Base-by-base conservation (phyloP, 2,329 filamentous ascomycete species). In the Alternaria consortialis region DNA sequence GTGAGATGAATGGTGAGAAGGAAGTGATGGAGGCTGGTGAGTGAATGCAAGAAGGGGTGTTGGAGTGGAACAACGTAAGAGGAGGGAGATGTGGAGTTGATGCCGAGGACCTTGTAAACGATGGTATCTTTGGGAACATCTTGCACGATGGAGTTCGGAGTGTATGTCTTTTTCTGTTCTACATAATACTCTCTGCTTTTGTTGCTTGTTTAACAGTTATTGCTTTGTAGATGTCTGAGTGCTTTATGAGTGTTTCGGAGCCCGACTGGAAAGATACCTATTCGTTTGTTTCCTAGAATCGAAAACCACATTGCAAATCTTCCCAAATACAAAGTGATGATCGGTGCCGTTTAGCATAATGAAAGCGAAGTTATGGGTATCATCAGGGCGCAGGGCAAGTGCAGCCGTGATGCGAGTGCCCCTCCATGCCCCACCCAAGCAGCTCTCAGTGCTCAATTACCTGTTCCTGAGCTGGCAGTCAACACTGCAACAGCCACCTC, bases 341-440 rank as follows among this genome's bases (percentile, higher is more conserved):
- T 23, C 6, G 36, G 2, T 20, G 34, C 4, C 4, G 12, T 36
- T 13, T 11, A 42, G 20, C 20, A 42, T 20, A 13, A 6, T 15
- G 11, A 8, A 42, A 42, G 13, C 42, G n/a, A 39, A 6, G 31
- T 34, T 32, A 23, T 51, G 53, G 40, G 54, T 42, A 29, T 53
- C 48, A 52, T 36, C 27, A 55, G 31, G 48, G 57, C 31, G 27
- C 32, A 50, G 34, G 50, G 51, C 20, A 42, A 5, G 43, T 34
- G 37, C 40, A 42, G 43, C 27, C 27, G 34, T 29, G 37, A 29
- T n/a, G 27, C 37, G 11, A 27, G 17, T 48, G 36, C 55, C 59
- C 59, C 56, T 54, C 55, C 37, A 57, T 54, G 62, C 62, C 62
- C 62, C 62, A 63, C 62, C 53, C 51, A 42, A 40, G 34, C 50